These are phyloP conservation scores for Obba rivulosa DNA, from an alignment of 768 basidiomycete species.

Conservation along the genomic window DNA sequence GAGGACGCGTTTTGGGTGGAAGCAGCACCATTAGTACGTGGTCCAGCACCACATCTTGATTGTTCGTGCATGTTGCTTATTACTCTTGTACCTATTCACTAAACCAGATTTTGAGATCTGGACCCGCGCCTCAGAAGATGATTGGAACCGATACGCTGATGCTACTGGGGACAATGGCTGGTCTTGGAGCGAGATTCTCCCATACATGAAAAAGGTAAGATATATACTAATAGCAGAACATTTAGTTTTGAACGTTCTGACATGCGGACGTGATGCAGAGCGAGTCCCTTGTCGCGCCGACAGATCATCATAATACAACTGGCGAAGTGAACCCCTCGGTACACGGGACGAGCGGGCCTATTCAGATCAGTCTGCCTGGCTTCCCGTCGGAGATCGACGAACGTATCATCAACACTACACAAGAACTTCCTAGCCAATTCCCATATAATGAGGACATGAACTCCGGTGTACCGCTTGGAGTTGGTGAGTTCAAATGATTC, in stretches of 20 bases:
- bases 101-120: constrained; percentile 21
- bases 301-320: constrained; percentile 16
- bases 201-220: constrained; percentile 21
- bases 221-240: not conserved
- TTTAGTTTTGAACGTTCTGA: not conserved
- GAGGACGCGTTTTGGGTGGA: constrained; percentile 22
- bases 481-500: constrained; percentile 26
- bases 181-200: constrained; percentile 19
- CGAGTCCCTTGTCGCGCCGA: constrained; percentile 17
- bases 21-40: constrained; percentile 19
- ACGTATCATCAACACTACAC: constrained; percentile 27
- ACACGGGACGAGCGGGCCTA: constrained; percentile 18
- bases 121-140: constrained; percentile 21
- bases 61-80: not conserved
- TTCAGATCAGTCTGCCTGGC: constrained; percentile 14
- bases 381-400: constrained; percentile 2
- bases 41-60: not conserved
- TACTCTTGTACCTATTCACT: not conserved
- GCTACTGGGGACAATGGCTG: constrained; percentile 23
- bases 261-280: constrained; percentile 5
- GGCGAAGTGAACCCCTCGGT: constrained; percentile 18
- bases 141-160: constrained; percentile 21
- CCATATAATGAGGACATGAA: constrained; percentile 39
- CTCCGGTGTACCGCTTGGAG: constrained; percentile 35
- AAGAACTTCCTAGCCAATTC: constrained; percentile 32